Evolutionary conservation across 78 protist genomes (phyloP).

Genomic region (Planoprotostelium fungivorum): DNA sequence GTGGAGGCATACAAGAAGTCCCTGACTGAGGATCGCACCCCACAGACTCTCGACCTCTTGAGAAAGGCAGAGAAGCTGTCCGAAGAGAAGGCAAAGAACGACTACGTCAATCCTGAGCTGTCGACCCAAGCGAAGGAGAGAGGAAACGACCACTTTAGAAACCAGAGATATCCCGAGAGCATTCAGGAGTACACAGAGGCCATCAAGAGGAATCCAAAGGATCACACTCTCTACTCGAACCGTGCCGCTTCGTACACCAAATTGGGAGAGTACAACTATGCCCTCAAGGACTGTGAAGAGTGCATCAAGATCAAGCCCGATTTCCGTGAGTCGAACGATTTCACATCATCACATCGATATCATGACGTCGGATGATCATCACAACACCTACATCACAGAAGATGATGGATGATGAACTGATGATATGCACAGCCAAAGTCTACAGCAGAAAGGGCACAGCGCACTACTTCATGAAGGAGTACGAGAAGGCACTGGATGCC

Average conservation of each 20-base stretch:
- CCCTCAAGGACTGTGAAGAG: slow-evolving; percentile 72
- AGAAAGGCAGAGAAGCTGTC: slow-evolving; percentile 53
- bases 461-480: slow-evolving; percentile 74
- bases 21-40: slow-evolving; percentile 65
- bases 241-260: slow-evolving; percentile 71
- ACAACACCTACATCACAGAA: background rate
- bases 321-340: slow-evolving; percentile 5
- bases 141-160: slow-evolving; percentile 83
- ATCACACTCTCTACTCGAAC: slow-evolving; percentile 71
- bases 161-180: slow-evolving; percentile 76
- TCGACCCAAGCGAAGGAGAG: slow-evolving; percentile 57
- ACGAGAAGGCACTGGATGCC: slow-evolving; percentile 71
- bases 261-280: slow-evolving; percentile 55
- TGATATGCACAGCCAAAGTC: slow-evolving; percentile 50
- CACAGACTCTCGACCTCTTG: slow-evolving; percentile 43
- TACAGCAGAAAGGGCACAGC: slow-evolving; percentile 62
- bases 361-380: background rate
- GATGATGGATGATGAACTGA: too few species aligned
- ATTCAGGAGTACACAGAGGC: slow-evolving; percentile 80
- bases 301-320: slow-evolving; percentile 54
- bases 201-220: slow-evolving; percentile 80
- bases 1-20: slow-evolving; percentile 50
- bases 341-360: background rate
- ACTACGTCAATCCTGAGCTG: slow-evolving; percentile 60
- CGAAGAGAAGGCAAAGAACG: slow-evolving; percentile 44